phyloP scores from a whole-genome alignment of 768 basidiomycete genomes.

The Pleurotus tuoliensis region DNA sequence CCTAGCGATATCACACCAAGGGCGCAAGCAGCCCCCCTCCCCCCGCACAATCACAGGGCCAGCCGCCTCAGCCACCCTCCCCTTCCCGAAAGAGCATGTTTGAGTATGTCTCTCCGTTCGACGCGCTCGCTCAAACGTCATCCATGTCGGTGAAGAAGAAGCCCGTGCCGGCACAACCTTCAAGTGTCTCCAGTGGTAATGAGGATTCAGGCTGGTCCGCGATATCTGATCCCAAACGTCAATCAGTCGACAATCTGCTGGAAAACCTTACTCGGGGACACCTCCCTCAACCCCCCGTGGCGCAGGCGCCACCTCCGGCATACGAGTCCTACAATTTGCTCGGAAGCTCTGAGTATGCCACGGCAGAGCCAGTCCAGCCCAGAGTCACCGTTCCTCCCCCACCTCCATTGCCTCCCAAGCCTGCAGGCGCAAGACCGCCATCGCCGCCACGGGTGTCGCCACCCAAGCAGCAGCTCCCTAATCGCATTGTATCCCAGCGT shows the following conservation, averaged over 20 bases:
- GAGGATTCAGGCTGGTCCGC: conserved; percentile 59
- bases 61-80: conserved; percentile 49
- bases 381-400: conserved; percentile 53
- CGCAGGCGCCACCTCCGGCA: conserved; percentile 33
- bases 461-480: conserved; percentile 44
- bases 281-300: conserved; percentile 28
- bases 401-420: conserved; percentile 63
- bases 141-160: conserved; percentile 60
- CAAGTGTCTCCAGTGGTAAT: conserved; percentile 38
- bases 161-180: conserved; percentile 48
- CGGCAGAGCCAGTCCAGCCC: conserved; percentile 36
- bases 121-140: conserved; percentile 61
- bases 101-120: conserved; percentile 81
- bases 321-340: conserved; percentile 41
- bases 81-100: conserved; percentile 81
- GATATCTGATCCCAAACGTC: conserved; percentile 63
- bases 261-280: conserved; percentile 64
- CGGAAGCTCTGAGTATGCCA: conserved; percentile 39
- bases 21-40: conserved; percentile 24
- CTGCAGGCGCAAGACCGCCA: conserved; percentile 37
- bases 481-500: conserved; percentile 32
- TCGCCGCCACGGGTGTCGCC: conserved; percentile 61
- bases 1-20: conserved; percentile 37
- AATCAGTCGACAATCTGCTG: conserved; percentile 79
- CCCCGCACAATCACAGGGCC: conserved; percentile 20